Evolutionary conservation across 352 stramenopile genomes (phyloP).

Genomic region (Globisporangium emineosum): DNA sequence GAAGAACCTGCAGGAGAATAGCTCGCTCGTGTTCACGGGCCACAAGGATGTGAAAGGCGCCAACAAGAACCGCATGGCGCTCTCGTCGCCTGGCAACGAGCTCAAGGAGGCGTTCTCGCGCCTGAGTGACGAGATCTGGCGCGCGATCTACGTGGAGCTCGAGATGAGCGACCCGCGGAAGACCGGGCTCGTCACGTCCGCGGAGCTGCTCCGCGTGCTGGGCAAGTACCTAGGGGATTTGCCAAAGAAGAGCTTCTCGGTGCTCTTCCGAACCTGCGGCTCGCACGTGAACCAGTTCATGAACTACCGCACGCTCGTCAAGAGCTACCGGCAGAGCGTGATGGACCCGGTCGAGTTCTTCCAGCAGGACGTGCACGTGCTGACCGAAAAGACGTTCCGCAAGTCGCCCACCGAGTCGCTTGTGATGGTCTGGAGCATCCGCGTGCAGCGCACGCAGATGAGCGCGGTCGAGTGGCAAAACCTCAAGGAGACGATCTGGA

Average conservation of each 20-base stretch:
- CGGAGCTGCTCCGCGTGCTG: constrained; percentile 61
- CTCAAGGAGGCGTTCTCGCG: constrained; percentile 72
- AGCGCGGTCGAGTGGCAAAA: constrained; percentile 30
- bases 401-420: constrained; percentile 68
- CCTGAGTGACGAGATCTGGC: constrained; percentile 52
- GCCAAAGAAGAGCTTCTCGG: constrained; percentile 45
- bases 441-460: constrained; percentile 49
- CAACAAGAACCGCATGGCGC: constrained; percentile 51
- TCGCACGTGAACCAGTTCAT: constrained; percentile 66
- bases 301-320: constrained; percentile 67
- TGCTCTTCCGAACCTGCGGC: constrained; percentile 62
- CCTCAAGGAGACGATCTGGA: constrained; percentile 56
- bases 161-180: constrained; percentile 56
- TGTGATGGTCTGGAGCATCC: constrained; percentile 71
- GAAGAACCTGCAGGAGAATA: constrained; percentile 51
- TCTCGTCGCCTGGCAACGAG: constrained; percentile 63
- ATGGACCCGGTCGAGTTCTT: constrained; percentile 61
- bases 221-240: constrained; percentile 60
- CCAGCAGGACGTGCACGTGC: constrained; percentile 34
- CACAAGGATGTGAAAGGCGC: constrained; percentile 48
- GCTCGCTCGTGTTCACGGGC: constrained; percentile 51
- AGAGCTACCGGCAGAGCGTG: constrained; percentile 57
- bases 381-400: constrained; percentile 40
- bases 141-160: constrained; percentile 63
- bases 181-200: constrained; percentile 53